A percentile compares a stretch with the other conserved stretches of the same genome.
Conservation (phyloP, 2,329 filamentous ascomycete species). For the Penicillium oxalicum region DNA sequence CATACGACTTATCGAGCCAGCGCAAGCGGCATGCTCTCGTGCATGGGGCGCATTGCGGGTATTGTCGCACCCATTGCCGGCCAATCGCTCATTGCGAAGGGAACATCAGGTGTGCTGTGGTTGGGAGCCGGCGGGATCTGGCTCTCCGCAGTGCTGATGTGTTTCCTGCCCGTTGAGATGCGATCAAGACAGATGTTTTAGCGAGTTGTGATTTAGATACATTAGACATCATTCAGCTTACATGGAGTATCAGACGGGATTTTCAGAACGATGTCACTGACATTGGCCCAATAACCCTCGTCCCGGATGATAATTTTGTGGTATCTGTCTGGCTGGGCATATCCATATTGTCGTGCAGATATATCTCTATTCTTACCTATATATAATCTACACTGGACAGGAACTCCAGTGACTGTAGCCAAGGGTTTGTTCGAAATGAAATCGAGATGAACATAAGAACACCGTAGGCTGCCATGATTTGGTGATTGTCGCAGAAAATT, state of each 20-base stretch:
- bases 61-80: background rate
- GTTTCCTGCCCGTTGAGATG: constrained; percentile 11
- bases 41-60: background rate
- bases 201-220: background rate
- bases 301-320: background rate
- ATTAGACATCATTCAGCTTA: too few relatives aligned
- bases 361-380: too few relatives aligned
- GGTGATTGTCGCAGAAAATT: background rate
- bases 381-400: too few relatives aligned
- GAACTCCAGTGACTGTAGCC: too few relatives aligned
- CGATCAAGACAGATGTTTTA: constrained; percentile 9
- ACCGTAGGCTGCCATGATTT: background rate
- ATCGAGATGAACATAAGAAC: too few relatives aligned
- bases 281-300: background rate
- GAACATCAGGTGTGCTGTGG: background rate
- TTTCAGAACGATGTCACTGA: too few relatives aligned
- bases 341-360: too few relatives aligned
- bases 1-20: background rate
- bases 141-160: constrained; percentile 8
- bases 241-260: too few relatives aligned
- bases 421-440: too few relatives aligned
- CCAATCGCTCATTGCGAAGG: background rate
- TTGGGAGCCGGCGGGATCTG: constrained; percentile 9
- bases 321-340: background rate
- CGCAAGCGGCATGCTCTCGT: background rate